Evolutionary conservation across 2,329 filamentous ascomycete genomes (phyloP).

Genomic region (Curvularia sp.): DNA sequence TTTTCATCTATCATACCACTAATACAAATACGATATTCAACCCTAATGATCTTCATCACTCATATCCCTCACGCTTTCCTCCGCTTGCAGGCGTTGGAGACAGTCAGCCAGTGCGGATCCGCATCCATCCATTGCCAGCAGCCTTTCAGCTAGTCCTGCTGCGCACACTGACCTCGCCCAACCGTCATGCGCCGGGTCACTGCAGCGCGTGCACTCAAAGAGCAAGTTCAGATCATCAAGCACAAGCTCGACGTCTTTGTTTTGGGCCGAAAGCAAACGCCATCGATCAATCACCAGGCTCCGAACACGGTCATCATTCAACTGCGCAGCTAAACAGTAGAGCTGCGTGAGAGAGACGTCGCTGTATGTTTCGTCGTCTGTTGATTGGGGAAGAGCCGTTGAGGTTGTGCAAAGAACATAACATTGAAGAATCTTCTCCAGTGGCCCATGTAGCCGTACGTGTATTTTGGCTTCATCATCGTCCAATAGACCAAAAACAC

Average conservation of each 20-base stretch:
- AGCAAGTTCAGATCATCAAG: slow-evolving; percentile 11
- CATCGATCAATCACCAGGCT: slow-evolving; percentile 5
- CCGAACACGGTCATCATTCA: slow-evolving; percentile 6
- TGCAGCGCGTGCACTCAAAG: slow-evolving; percentile 6
- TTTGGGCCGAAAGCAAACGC: not conserved
- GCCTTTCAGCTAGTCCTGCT: not conserved
- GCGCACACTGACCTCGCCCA: slow-evolving; percentile 2
- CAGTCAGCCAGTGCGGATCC: not conserved
- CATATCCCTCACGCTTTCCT: not conserved
- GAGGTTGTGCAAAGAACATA: slow-evolving; percentile 4
- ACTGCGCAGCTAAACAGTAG: slow-evolving; percentile 12
- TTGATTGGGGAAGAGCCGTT: not conserved
- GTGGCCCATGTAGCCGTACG: slow-evolving; percentile 5
- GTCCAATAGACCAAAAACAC: not conserved
- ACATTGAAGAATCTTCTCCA: not conserved
- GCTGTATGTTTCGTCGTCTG: not conserved
- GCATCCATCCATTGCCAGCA: slow-evolving; percentile 3
- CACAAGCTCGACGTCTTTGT: slow-evolving; percentile 1
- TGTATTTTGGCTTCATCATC: not conserved
- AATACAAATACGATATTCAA: not conserved
- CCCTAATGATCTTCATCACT: too few relatives aligned
- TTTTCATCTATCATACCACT: too few relatives aligned
- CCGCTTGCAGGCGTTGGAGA: not conserved
- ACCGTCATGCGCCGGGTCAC: slow-evolving; percentile 5
- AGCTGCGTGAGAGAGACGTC: slow-evolving; percentile 5